Evolutionary conservation across 148 eudicot species (phyloP), one percentile per base, ranked within the genome.

Genomic region (Chenopodium berlandieri): DNA sequence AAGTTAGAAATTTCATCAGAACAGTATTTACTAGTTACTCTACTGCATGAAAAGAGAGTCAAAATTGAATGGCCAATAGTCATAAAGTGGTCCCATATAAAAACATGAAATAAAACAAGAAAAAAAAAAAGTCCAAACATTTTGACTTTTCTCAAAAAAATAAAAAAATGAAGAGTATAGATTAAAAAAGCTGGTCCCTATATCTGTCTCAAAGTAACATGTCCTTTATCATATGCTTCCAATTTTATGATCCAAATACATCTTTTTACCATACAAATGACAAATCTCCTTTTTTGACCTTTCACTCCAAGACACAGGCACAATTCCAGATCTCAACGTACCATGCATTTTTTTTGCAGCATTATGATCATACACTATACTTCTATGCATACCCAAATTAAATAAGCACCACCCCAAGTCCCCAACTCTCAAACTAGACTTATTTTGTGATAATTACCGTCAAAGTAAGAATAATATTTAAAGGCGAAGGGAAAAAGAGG

Each of bases 291-390:
- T 52, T 73, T 85, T 82, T 84, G 87, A 85, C 90, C 82, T 81
- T 83, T 83, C 88, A 85, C 84, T 85, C 40, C 83, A 83, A 79
- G 75, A 81, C 87, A 81, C 79, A 78, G 48, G 68, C 84, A 78
- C 76, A 78, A 37, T 73, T 73, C 76, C 86, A 84, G 69, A 48
- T 25, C 72, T 69, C 63, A 56, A 46, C 27, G 17, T 47, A 23
- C 40, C 54, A 56, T 50, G 34, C 37, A 70, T 7, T 4, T 3
- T 3, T 17, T 56, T 4, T 70, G 66, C 81, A 82, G 13, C 14
- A 9, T 50, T 50, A 40, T 40, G 44, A 40, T 40, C 44, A 40
- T 40, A 40, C 8, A 40, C 44, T 40, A 40, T 40, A 40, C 8
- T 40, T 40, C 44, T 40, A 40, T 40, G 44, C 44, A 40, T 40